A percentile compares a stretch with the other conserved stretches of the same genome.
Conservation (phyloP, 306 rosid genomes). For the Gynostemma pentaphyllum region DNA sequence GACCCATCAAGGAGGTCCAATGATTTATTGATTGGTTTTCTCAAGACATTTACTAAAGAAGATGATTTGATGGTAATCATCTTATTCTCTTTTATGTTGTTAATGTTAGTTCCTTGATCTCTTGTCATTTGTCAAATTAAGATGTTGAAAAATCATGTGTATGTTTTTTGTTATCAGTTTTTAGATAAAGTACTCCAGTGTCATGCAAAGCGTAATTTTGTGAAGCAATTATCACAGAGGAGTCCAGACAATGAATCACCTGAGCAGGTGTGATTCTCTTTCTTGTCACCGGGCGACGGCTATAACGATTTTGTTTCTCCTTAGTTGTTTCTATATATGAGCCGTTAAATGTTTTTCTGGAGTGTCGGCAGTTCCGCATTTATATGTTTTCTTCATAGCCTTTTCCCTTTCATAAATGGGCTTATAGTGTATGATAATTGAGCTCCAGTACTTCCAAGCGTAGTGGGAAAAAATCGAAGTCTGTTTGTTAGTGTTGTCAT, state of each 20-base stretch:
- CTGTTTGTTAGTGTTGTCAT: not conserved
- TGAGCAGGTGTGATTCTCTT: constrained; percentile 47
- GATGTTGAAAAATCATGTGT: not conserved
- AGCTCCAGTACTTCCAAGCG: not conserved
- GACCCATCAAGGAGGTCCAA: constrained; percentile 62
- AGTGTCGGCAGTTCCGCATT: no score
- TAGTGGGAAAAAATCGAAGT: not conserved
- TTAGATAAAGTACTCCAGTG: constrained; percentile 39
- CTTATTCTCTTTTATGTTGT: not conserved
- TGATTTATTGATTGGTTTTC: constrained; percentile 45
- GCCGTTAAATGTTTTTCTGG: not conserved
- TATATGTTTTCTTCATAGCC: not conserved
- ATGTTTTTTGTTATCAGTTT: constrained; percentile 29
- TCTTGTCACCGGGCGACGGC: not conserved
- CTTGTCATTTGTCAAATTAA: not conserved
- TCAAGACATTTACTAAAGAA: constrained; percentile 43
- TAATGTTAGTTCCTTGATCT: not conserved
- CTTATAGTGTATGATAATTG: not conserved
- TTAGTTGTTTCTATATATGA: not conserved
- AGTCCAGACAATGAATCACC: constrained; percentile 35
- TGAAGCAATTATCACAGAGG: constrained; percentile 24
- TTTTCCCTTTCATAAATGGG: not conserved
- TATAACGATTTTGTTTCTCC: not conserved
- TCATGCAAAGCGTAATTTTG: constrained; percentile 31
- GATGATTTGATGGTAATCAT: constrained; percentile 47